Evolutionary conservation across 805 yeast species (phyloP), one percentile per base, ranked within the genome.

Genomic region (Monosporozyma unispora): DNA sequence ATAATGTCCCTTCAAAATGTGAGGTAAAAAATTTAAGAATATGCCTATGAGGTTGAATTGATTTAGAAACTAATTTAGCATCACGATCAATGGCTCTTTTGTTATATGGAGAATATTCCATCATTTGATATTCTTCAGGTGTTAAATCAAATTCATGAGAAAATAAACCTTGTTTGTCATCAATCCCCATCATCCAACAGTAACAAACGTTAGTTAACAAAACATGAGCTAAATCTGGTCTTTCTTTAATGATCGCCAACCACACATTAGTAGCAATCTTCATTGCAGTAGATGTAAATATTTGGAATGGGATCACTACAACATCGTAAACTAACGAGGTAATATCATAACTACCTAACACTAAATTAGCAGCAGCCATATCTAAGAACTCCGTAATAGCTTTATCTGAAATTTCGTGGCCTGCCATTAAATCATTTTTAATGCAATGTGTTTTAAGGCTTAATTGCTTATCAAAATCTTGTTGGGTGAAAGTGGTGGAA

Each of bases 51-150:
- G 95, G 86, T 48, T 81, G 80, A 50, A 79, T 67, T 4, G 72
- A 63, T 47, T 73, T 69, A 4, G 76, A 72, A 1, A 82, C 80
- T 2, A 63, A 54, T 1, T 67, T 64, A 0, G 87, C 80, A 31
- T 70, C 67, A 52, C 76, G 78, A 48, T 77, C 77, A 7, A 82
- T 74, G 6, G 71, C 73, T 43, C 72, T 71, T 55, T 80, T 82
- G 66, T 84, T 82, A 44, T 95, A 81, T 10, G 99, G 97, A 1
- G 89, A 70, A 58, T 93, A 93, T 54, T 87, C 93, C 99, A 93
- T 93, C 47, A 73, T 75, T 54, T 78, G 69, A 63, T 73, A 82
- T 49, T 82, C 86, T 22, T 91, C 82, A 49, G 74, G 70, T 0
- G 57, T 59, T 6, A 79, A 62, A 62, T 89, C 95, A 54, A 69